A percentile compares a stretch with the other conserved stretches of the same genome.
Evolutionary conservation across 345 rosid genomes (phyloP).

Genomic region (Eucalyptus marginata): DNA sequence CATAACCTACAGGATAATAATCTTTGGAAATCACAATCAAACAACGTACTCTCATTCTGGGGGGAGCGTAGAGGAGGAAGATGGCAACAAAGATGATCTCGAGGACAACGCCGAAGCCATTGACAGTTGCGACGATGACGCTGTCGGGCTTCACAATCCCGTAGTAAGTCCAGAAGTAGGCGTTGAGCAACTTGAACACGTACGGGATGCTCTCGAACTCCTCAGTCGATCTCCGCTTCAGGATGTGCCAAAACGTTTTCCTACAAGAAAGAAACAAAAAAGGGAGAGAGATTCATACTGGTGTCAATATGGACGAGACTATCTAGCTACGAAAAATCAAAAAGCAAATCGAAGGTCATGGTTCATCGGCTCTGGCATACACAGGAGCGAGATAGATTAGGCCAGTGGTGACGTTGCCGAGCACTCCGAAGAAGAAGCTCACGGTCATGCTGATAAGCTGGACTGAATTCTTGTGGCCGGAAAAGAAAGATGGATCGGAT

Average conservation of each 20-base stretch:
- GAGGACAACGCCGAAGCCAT: slow-evolving; percentile 53
- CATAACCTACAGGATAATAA: neutral
- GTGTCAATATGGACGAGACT: neutral
- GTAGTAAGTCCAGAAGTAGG: slow-evolving; percentile 64
- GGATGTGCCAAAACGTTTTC: slow-evolving; percentile 64
- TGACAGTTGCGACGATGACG: slow-evolving; percentile 62
- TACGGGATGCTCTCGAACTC: slow-evolving; percentile 71
- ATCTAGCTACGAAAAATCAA: neutral
- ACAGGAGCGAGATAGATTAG: slow-evolving; percentile 65
- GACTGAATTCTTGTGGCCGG: neutral
- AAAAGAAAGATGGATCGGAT: neutral
- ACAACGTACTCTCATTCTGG: slow-evolving; percentile 27
- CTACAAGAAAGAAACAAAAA: neutral
- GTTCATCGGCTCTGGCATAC: slow-evolving; percentile 17
- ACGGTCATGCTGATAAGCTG: neutral
- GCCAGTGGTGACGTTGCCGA: slow-evolving; percentile 49
- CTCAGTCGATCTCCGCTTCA: slow-evolving; percentile 54
- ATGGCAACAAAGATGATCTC: slow-evolving; percentile 39
- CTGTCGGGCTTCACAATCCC: slow-evolving; percentile 65
- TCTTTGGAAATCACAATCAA: neutral
- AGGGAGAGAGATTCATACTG: neutral
- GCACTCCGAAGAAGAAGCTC: slow-evolving; percentile 13
- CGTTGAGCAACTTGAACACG: slow-evolving; percentile 43
- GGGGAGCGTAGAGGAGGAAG: slow-evolving; percentile 50
- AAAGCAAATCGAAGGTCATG: neutral